Evolutionary conservation across 75 land plant species (phyloP).

Genomic region (Adiantum capillusveneris): DNA sequence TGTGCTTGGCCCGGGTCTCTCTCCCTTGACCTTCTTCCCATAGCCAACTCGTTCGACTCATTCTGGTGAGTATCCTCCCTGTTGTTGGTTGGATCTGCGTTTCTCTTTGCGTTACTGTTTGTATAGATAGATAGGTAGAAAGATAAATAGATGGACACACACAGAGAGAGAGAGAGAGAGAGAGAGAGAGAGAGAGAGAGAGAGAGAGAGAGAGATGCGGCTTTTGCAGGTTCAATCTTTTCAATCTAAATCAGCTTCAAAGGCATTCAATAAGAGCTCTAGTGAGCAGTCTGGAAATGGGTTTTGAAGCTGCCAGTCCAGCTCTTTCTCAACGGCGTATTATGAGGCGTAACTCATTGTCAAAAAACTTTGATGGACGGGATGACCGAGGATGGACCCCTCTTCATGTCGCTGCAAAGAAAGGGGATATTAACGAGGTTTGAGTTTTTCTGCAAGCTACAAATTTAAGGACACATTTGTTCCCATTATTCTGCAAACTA

Average conservation of each 20-base stretch:
- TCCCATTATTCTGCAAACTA: no score
- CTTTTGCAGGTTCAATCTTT: background rate
- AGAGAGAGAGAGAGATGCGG: background rate
- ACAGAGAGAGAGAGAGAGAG: background rate
- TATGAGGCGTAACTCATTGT: conserved; percentile 26
- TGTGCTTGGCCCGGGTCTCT: conserved; percentile 69
- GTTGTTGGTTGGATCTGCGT: conserved; percentile 2
- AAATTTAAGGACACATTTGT: no score
- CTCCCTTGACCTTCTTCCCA: conserved; percentile 39
- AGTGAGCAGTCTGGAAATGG: background rate
- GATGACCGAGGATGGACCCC: conserved; percentile 94
- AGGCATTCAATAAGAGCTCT: background rate
- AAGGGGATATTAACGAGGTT: conserved; percentile 71
- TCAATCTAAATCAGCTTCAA: background rate
- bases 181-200: background rate
- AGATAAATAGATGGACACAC: background rate
- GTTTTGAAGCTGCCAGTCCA: no score
- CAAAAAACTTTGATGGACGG: conserved; percentile 23
- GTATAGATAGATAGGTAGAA: background rate
- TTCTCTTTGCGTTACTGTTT: background rate
- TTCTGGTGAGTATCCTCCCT: background rate
- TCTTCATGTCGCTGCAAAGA: conserved; percentile 75
- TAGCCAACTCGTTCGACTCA: conserved; percentile 2
- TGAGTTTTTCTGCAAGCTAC: background rate
- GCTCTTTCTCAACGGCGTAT: conserved; percentile 7